A percentile compares a stretch with the other conserved stretches of the same genome.
phyloP scores from a whole-genome alignment of 2,329 filamentous ascomycete species.

The Xylariaceae sp. region DNA sequence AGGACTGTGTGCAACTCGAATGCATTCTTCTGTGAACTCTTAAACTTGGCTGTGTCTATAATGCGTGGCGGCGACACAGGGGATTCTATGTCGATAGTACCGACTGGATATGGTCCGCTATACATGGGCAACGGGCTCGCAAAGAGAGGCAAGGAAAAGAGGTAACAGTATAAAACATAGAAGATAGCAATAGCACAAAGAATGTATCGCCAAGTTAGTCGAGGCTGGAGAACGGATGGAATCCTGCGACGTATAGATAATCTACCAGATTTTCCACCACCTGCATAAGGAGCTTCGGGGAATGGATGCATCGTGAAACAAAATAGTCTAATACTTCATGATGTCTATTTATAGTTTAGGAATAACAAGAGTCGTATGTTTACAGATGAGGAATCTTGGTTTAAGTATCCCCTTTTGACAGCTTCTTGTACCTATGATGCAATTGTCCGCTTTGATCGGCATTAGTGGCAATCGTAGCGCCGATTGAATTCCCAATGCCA shows the following conservation, averaged over 20 bases:
- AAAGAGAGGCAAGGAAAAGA: conserved; percentile 51
- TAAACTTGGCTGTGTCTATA: conserved; percentile 49
- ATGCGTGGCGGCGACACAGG: conserved; percentile 38
- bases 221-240: conserved; percentile 38
- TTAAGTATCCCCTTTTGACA: too few relatives aligned
- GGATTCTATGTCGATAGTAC: conserved; percentile 54
- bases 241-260: conserved; percentile 21
- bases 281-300: conserved; percentile 31
- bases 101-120: conserved; percentile 53
- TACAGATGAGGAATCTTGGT: too few relatives aligned
- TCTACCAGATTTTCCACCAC: conserved; percentile 8
- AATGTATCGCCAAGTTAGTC: conserved; percentile 46
- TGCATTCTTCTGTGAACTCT: conserved; percentile 45
- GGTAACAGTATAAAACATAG: conserved; percentile 50
- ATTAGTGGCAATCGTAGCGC: conserved; percentile 4
- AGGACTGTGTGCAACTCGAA: conserved; percentile 56
- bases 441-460: conserved; percentile 7
- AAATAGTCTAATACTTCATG: neutral
- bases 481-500: neutral
- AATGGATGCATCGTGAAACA: conserved; percentile 35
- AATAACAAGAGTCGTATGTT: too few relatives aligned
- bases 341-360: neutral
- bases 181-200: conserved; percentile 37
- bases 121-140: conserved; percentile 53
- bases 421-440: conserved; percentile 12